A percentile compares a stretch with the other conserved stretches of the same genome.
Conservation (phyloP, 2,329 filamentous ascomycete species). For the Penicillium sp. region DNA sequence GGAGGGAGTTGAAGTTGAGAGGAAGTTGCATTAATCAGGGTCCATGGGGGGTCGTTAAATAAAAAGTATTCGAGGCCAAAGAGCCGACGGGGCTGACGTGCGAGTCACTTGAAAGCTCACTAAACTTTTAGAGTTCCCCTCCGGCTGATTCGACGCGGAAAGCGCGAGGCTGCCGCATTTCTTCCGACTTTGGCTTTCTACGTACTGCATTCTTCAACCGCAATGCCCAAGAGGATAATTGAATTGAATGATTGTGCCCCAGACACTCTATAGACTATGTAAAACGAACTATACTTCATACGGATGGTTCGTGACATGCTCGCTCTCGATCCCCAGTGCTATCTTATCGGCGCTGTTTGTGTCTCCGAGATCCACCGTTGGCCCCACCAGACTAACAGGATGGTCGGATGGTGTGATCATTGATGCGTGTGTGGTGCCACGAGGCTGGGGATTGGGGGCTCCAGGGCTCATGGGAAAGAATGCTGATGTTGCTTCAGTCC, state of each 20-base stretch:
- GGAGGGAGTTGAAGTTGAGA: not conserved
- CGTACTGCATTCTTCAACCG: not conserved
- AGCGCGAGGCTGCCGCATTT: not conserved
- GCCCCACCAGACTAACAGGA: slow-evolving; percentile 6
- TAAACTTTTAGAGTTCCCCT: not conserved
- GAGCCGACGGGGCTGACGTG: not conserved
- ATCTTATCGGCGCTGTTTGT: not conserved
- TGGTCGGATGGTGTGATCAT: not conserved
- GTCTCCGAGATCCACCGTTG: slow-evolving; percentile 15
- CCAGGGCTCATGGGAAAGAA: not conserved
- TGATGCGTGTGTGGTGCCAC: slow-evolving; percentile 6
- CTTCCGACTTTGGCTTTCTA: too few species aligned
- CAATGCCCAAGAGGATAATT: too few species aligned
- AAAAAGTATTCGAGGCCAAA: not conserved
- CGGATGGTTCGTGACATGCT: not conserved
- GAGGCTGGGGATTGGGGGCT: not conserved
- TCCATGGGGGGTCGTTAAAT: not conserved
- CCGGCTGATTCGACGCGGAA: not conserved
- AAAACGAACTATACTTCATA: not conserved
- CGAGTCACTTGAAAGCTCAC: not conserved
- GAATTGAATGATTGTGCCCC: not conserved
- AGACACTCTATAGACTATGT: not conserved
- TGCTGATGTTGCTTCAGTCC: not conserved
- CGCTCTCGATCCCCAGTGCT: not conserved
- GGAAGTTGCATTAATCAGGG: not conserved